Conservation (phyloP, 2,329 filamentous ascomycete species). For the Colletotrichum coccodes region DNA sequence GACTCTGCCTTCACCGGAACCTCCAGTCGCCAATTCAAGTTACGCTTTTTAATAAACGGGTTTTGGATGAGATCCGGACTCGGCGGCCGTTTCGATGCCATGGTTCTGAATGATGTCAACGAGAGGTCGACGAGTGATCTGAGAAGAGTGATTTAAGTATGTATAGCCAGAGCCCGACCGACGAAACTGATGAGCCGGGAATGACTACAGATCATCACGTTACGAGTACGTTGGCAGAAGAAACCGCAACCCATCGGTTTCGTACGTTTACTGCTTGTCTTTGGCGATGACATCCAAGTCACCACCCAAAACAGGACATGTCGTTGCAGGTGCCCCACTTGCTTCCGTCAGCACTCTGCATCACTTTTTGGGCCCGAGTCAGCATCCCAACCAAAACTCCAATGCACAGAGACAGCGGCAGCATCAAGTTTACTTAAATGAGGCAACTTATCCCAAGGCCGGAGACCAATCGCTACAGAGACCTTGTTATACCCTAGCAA, state of each 20-base stretch:
- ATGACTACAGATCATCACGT: background rate
- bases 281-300: too few relatives aligned
- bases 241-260: background rate
- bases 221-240: too few relatives aligned
- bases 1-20: conserved; percentile 22
- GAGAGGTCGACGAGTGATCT: background rate
- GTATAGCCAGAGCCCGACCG: too few relatives aligned
- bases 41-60: conserved; percentile 58
- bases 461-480: conserved; percentile 14
- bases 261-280: too few relatives aligned
- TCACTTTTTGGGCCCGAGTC: background rate
- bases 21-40: conserved; percentile 54
- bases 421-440: background rate
- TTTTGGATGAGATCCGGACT: conserved; percentile 52
- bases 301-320: background rate
- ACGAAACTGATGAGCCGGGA: too few relatives aligned
- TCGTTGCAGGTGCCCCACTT: conserved; percentile 3
- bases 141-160: too few relatives aligned
- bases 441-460: conserved; percentile 4
- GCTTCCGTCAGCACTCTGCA: background rate
- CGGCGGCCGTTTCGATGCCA: conserved; percentile 43
- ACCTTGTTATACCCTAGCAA: conserved; percentile 29
- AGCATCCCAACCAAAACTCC: background rate
- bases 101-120: background rate
- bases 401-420: background rate